A percentile compares a stretch with the other conserved stretches of the same genome.
Conservation (phyloP, 345 rosid genomes). For the Rhizophora mangle region DNA sequence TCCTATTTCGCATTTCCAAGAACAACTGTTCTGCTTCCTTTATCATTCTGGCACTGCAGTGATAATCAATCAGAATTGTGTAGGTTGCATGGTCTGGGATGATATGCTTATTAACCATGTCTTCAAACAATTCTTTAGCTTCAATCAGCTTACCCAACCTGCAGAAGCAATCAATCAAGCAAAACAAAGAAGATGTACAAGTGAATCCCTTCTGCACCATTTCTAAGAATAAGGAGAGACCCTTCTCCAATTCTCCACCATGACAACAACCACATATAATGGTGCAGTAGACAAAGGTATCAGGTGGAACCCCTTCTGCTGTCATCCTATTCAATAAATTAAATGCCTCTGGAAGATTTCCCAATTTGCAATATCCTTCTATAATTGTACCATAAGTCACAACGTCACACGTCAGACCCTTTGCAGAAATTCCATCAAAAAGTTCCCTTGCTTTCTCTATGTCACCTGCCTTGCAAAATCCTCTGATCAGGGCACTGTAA, state of each 20-base stretch:
- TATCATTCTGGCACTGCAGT: constrained; percentile 53
- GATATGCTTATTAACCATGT: constrained; percentile 36
- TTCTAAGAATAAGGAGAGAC: constrained; percentile 45
- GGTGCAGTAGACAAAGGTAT: constrained; percentile 56
- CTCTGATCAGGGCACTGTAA: constrained; percentile 59
- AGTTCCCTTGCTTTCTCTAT: constrained; percentile 51
- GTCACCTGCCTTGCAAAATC: constrained; percentile 58
- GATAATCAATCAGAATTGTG: constrained; percentile 59
- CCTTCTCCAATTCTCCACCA: constrained; percentile 55
- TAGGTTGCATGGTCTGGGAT: constrained; percentile 62
- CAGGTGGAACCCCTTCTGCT: constrained; percentile 51
- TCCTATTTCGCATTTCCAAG: constrained; percentile 46
- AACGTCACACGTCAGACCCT: constrained; percentile 44
- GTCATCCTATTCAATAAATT: constrained; percentile 58
- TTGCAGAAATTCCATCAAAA: constrained; percentile 55
- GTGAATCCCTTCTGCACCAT: constrained; percentile 49
- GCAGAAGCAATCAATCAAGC: constrained; percentile 59
- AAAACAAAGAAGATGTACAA: constrained; percentile 53
- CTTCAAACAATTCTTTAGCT: constrained; percentile 42
- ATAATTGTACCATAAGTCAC: constrained; percentile 69
- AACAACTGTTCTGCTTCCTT: constrained; percentile 61
- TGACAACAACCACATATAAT: constrained; percentile 68
- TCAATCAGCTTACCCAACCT: constrained; percentile 43
- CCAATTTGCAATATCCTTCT: constrained; percentile 70
- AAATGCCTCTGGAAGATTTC: constrained; percentile 57